Percentiles rank a stretch among this genome's conserved stretches.
Conservation (phyloP, 768 basidiomycete species). For the Auricularia cornea region DNA sequence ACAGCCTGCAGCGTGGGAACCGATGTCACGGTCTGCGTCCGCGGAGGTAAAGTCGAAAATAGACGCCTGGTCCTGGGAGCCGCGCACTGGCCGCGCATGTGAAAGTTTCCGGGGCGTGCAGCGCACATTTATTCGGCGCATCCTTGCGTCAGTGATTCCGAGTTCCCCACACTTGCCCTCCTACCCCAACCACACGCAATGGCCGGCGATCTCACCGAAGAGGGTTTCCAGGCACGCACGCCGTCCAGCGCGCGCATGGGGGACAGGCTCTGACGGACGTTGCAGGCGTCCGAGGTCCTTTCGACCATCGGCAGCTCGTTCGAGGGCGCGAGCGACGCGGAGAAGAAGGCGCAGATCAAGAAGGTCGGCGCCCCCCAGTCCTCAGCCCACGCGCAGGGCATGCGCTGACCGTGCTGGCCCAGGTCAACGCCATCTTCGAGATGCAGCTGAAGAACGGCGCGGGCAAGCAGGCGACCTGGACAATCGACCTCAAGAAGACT, state of each 20-base stretch:
- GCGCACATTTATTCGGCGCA: too few relatives aligned
- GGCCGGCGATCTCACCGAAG: neutral
- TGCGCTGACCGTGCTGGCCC: neutral
- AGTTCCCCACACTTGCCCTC: neutral
- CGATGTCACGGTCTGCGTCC: too few relatives aligned
- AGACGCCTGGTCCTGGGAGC: too few relatives aligned
- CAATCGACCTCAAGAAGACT: constrained; percentile 86
- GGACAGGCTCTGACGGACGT: neutral
- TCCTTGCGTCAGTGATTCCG: neutral
- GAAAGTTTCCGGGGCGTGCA: too few relatives aligned
- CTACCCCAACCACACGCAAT: neutral
- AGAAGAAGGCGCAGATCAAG: constrained; percentile 63
- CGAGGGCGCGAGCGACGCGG: constrained; percentile 42
- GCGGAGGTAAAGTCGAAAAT: too few relatives aligned
- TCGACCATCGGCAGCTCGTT: constrained; percentile 45
- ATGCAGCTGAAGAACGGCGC: constrained; percentile 66
- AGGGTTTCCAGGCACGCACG: neutral
- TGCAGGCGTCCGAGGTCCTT: constrained; percentile 61
- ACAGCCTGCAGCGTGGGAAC: too few relatives aligned
- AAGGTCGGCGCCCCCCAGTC: constrained; percentile 49
- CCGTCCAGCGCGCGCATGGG: neutral
- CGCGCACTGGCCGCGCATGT: too few relatives aligned
- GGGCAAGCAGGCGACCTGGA: constrained; percentile 72
- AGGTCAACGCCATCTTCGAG: constrained; percentile 88
- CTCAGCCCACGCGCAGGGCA: neutral